Conservation (phyloP, 306 rosid genomes). For the Malus asiatica region DNA sequence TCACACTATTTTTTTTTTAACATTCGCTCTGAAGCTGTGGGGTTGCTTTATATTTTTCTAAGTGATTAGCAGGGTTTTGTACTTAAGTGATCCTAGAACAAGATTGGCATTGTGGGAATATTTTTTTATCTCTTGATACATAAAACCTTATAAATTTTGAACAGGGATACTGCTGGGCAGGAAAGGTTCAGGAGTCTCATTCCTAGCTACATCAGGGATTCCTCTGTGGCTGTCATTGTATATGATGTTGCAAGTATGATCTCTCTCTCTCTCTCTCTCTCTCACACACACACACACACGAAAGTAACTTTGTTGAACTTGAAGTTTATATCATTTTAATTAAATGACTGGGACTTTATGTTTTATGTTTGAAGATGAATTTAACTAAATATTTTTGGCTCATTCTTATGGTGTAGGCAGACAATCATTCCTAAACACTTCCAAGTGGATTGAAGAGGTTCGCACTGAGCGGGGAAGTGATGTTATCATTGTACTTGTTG, state of each 20-base stretch:
- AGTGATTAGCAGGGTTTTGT: background rate
- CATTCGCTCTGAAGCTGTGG: background rate
- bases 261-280: background rate
- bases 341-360: background rate
- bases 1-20: background rate
- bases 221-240: conserved; percentile 53
- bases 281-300: too few species aligned
- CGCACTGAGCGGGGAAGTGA: conserved; percentile 83
- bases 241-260: conserved; percentile 50
- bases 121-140: background rate
- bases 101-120: background rate
- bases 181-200: conserved; percentile 63
- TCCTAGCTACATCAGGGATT: conserved; percentile 56
- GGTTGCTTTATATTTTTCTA: background rate
- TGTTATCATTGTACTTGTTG: conserved; percentile 81
- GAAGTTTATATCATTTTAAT: background rate
- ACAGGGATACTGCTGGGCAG: conserved; percentile 58
- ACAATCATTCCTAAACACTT: conserved; percentile 70
- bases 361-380: background rate
- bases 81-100: background rate
- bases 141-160: background rate
- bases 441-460: conserved; percentile 90
- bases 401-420: conserved; percentile 39
- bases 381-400: background rate
- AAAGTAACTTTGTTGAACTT: background rate